phyloP scores from a whole-genome alignment of 768 basidiomycete species.

The Hysterangium stoloniferum region DNA sequence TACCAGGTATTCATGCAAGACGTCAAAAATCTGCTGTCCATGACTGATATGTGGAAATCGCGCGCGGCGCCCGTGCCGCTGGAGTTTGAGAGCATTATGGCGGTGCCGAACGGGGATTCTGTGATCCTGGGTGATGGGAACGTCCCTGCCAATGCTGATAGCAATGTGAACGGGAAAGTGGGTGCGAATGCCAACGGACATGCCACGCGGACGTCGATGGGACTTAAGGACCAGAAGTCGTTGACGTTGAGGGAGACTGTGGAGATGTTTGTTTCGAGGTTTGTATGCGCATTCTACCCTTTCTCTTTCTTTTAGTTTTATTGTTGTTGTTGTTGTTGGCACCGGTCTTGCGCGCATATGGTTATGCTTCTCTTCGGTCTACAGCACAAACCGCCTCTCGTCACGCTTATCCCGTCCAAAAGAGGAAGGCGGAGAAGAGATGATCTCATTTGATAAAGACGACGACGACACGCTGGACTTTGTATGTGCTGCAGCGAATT shows the following conservation, averaged over 20 bases:
- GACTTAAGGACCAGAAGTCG: constrained; percentile 76
- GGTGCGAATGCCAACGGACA: constrained; percentile 26
- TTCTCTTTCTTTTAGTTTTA: background rate
- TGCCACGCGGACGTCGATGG: constrained; percentile 16
- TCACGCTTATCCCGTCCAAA: constrained; percentile 35
- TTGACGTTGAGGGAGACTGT: constrained; percentile 76
- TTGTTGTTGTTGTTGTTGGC: too few species aligned
- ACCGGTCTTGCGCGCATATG: too few species aligned
- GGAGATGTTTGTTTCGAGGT: constrained; percentile 82
- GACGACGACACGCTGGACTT: constrained; percentile 97
- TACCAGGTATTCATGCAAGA: constrained; percentile 80
- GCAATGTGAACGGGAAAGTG: too few species aligned
- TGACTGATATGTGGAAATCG: constrained; percentile 97
- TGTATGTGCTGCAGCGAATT: constrained; percentile 89
- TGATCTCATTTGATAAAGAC: constrained; percentile 92
- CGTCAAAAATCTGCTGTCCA: constrained; percentile 79
- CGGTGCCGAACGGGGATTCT: constrained; percentile 17
- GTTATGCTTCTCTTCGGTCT: background rate
- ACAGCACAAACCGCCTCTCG: constrained; percentile 75
- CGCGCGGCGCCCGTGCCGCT: constrained; percentile 82
- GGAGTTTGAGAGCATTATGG: constrained; percentile 66
- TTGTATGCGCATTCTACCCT: constrained; percentile 10
- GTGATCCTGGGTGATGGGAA: constrained; percentile 7
- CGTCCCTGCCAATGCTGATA: too few species aligned
- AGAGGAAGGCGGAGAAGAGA: constrained; percentile 49